Percentiles rank a stretch among this genome's conserved stretches.
phyloP scores from a whole-genome alignment of 2,329 filamentous ascomycete species.

The Colletotrichum tamarilloi region DNA sequence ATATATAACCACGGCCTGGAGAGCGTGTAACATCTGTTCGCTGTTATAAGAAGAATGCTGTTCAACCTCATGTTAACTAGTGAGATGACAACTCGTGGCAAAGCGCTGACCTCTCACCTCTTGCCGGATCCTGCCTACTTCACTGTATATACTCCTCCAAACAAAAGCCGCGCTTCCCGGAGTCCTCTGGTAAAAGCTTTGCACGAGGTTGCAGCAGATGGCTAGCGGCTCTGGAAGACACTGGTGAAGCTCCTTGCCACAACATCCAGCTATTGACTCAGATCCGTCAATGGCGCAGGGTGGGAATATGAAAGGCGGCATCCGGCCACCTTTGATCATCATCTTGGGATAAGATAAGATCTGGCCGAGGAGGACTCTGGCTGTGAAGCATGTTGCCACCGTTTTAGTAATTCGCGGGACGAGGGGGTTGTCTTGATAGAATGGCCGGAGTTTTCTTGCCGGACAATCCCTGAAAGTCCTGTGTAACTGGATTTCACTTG shows the following conservation, averaged over 20 bases:
- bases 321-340: constrained; percentile 35
- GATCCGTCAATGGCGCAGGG: constrained; percentile 37
- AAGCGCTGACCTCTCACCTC: background rate
- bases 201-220: constrained; percentile 40
- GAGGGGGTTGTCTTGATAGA: constrained; percentile 4
- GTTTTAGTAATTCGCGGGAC: background rate
- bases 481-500: background rate
- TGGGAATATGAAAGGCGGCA: constrained; percentile 45
- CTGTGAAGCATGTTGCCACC: constrained; percentile 34
- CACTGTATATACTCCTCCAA: constrained; percentile 41
- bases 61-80: background rate
- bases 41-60: constrained; percentile 4
- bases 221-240: constrained; percentile 42
- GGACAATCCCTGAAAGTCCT: background rate
- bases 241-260: constrained; percentile 38
- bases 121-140: constrained; percentile 20
- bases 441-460: background rate
- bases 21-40: constrained; percentile 2
- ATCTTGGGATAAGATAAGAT: constrained; percentile 39
- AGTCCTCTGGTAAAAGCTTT: constrained; percentile 39
- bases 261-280: constrained; percentile 21
- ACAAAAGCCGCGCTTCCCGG: constrained; percentile 38
- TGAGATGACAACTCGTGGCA: background rate
- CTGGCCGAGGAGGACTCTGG: constrained; percentile 39
- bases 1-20: constrained; percentile 18